A percentile compares a stretch with the other conserved stretches of the same genome.
These are phyloP conservation scores for Alternaria gaisen DNA, from an alignment of 2,329 filamentous ascomycete genomes.

Conservation along the genomic window DNA sequence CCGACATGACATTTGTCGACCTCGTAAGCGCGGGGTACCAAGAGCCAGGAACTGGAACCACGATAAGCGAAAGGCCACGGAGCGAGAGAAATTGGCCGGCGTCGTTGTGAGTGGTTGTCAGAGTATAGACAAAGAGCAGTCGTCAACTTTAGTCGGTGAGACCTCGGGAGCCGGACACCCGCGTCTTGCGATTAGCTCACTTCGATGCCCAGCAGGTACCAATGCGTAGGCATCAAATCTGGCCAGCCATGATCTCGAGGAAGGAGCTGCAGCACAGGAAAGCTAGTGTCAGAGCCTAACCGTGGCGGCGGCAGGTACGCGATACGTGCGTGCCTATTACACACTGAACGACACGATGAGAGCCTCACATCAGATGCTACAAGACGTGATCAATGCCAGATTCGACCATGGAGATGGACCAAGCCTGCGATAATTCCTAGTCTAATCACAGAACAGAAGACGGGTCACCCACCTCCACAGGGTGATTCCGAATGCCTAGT, in stretches of 20 bases:
- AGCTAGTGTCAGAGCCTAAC: neutral
- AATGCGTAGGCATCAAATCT: neutral
- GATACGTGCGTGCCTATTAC: neutral
- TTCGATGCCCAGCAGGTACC: neutral
- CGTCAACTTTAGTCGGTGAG: neutral
- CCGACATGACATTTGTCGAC: constrained; percentile 1
- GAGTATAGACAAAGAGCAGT: constrained; percentile 2
- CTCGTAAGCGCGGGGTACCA: constrained; percentile 9
- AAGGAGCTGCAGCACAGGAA: neutral
- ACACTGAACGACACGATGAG: neutral
- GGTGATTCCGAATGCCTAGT: neutral
- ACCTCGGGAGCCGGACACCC: neutral
- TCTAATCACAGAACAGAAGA: neutral
- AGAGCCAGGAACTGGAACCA: neutral
- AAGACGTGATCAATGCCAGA: neutral
- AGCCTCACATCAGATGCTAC: neutral
- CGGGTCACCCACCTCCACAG: neutral
- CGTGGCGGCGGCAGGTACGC: neutral
- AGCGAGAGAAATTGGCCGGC: neutral
- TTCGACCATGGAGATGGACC: neutral
- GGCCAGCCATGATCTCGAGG: neutral
- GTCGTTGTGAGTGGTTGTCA: neutral
- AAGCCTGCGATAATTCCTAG: neutral
- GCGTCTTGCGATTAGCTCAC: constrained; percentile 7
- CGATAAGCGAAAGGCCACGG: constrained; percentile 14